A percentile compares a stretch with the other conserved stretches of the same genome.
Evolutionary conservation across 78 protist genomes (phyloP).

Genomic region (Tieghemostelium lacteum): DNA sequence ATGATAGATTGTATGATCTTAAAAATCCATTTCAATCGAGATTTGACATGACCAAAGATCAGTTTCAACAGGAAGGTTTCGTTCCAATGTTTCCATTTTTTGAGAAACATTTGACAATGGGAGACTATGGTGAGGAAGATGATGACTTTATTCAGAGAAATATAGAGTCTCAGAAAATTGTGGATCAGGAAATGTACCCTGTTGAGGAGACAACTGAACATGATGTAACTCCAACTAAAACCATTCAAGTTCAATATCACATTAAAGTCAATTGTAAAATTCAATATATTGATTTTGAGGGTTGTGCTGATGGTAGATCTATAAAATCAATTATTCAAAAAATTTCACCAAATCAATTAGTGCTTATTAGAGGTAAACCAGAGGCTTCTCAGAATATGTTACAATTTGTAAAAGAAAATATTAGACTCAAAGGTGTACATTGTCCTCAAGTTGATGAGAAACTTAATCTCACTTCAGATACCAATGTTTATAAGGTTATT

Average conservation of each 20-base stretch:
- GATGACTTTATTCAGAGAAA: conserved; percentile 17
- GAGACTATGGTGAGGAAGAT: conserved; percentile 69
- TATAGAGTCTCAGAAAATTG: neutral
- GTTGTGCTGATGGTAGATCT: conserved; percentile 71
- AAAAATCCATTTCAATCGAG: conserved; percentile 38
- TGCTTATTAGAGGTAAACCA: conserved; percentile 59
- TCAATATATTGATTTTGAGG: conserved; percentile 61
- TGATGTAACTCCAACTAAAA: conserved; percentile 38
- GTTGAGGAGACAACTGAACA: conserved; percentile 1
- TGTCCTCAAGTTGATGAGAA: conserved; percentile 10
- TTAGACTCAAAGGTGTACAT: conserved; percentile 37
- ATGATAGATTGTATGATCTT: neutral
- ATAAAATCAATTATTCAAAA: conserved; percentile 68
- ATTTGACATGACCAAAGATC: conserved; percentile 3
- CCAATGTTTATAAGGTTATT: conserved; percentile 62
- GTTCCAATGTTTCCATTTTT: conserved; percentile 53
- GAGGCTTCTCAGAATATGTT: conserved; percentile 4
- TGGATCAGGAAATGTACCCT: neutral
- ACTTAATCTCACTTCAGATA: conserved; percentile 63
- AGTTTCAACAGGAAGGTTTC: conserved; percentile 18
- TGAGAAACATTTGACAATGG: conserved; percentile 39
- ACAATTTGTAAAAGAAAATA: neutral
- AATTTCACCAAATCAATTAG: conserved; percentile 54
- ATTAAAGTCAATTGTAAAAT: conserved; percentile 36
- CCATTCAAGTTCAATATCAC: neutral